Base-by-base conservation (phyloP, 495 filamentous ascomycete genomes). In the Penicillium riverlandense region DNA sequence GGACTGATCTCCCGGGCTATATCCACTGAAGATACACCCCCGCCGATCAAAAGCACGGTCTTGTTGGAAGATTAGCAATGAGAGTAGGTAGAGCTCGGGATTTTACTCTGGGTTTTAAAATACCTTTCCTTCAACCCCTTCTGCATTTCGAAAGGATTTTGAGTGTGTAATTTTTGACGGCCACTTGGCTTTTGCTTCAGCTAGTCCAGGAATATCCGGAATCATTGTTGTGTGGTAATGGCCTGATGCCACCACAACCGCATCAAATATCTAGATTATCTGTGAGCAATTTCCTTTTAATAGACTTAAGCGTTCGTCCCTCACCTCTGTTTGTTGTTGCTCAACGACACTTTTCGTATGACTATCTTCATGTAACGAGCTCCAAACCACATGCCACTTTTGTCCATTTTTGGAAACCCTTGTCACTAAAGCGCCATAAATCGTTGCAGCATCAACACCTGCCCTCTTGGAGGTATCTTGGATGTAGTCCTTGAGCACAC, bases 31-130 rank as follows among this genome's bases (percentile, higher is more conserved):
- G 82, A 85, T 3, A 80, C 76, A 0, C 77, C 76, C 7, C 73
- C 79, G 2, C 82, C 82, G 31, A 85, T 65, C 13, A 83, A 55
- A 4, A 85, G 67, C 2, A 83, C 51, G 37, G 75, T 83, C 66
- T 82, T 48, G 4, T 22, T 34, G 32, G 32, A 34, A 34, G 4
- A 12, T 34, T 12, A 34, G 35, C 2, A 22, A 2, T n/a, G 9
- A 6, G 28, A 6, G 54, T 16, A 59, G 38, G 29, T 2, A 15
- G 35, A 4, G 22, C 22, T 22, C 22, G 12, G 4, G 7, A 14
- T 11, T 1, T 14, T 4, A 37, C 28, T 15, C 9, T 31, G 11
- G 4, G 7, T 1, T 29, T 10, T 15, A 9, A 35, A 52, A 13
- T 40, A 72, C 71, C 60, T 72, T 71, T 29, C 53, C 54, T 33